These are phyloP conservation scores for Modicella reniformis DNA, from an alignment of 371 early-diverging fungal species.

Conservation along the genomic window DNA sequence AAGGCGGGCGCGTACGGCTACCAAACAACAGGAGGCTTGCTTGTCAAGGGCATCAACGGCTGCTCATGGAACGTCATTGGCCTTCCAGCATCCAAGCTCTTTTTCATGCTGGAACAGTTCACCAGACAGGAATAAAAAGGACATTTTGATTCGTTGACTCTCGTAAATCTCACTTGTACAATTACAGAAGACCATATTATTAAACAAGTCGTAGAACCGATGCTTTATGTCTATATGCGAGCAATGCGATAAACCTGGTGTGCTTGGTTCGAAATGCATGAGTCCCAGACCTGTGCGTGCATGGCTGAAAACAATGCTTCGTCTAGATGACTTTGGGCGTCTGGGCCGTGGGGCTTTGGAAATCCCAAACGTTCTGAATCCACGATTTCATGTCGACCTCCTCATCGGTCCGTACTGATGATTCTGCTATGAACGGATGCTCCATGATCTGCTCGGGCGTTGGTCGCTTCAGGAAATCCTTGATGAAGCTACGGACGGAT, in stretches of 20 bases:
- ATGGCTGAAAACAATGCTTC: neutral
- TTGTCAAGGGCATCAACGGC: slow-evolving; percentile 82
- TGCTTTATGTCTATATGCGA: neutral
- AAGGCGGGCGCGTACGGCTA: slow-evolving; percentile 91
- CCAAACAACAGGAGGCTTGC: slow-evolving; percentile 78
- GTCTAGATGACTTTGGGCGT: slow-evolving; percentile 35
- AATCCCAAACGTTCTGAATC: slow-evolving; percentile 50
- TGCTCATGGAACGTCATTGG: slow-evolving; percentile 79
- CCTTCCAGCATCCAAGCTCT: slow-evolving; percentile 46
- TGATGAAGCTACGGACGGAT: slow-evolving; percentile 71
- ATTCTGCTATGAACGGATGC: slow-evolving; percentile 68
- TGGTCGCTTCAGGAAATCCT: slow-evolving; percentile 80
- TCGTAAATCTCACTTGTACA: neutral
- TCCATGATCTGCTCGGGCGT: slow-evolving; percentile 78
- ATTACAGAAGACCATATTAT: too few relatives aligned
- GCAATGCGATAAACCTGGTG: too few relatives aligned
- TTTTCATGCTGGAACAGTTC: slow-evolving; percentile 45
- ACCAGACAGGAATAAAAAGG: slow-evolving; percentile 23
- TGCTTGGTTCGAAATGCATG: neutral
- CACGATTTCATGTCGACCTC: slow-evolving; percentile 53
- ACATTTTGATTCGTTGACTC: slow-evolving; percentile 4
- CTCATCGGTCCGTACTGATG: slow-evolving; percentile 37
- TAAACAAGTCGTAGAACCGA: neutral
- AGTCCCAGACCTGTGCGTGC: neutral
- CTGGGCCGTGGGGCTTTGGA: slow-evolving; percentile 35